Evolutionary conservation across 2,329 filamentous ascomycete genomes (phyloP), one percentile per base, ranked within the genome.

Genomic region (Trichoderma harzianum): DNA sequence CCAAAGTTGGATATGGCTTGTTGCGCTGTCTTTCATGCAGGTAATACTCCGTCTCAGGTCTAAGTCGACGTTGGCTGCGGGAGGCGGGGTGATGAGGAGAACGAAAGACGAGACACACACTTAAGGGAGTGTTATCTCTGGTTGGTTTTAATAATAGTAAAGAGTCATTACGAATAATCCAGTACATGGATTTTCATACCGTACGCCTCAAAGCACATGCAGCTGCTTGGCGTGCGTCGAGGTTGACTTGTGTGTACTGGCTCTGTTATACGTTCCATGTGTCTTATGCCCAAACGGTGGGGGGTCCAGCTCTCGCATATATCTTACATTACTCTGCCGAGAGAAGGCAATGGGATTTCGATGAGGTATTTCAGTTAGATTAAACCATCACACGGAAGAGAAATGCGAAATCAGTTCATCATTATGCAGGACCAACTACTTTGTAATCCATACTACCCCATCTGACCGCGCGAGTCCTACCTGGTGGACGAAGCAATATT

Each of bases 331-430:
- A 34, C 34, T 57, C n/a, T 58, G 30, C 57, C 57, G 57, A 69
- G 53, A 36, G 32, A 68, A 60, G 34, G 30, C 36, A 21, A 57
- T 47, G 14, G 53, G 8, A 26, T 30, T 47, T 34, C 36, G 47
- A 61, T 53, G 67, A 32, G 57, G 61, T 28, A 62, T 69, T 62
- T 62, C 67, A 62, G 57, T 69, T 69, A 53, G 67, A 69, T 69
- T 69, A 69, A 28, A 10, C 57, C 67, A 62, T 62, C 55, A 51
- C 24, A 28, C 21, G 63, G 39, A 53, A 55, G 47, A 53, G n/a
- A 55, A 66, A 55, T 66, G 51, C 39, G 67, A 69, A 36, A 62
- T 69, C 67, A 32, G 39, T 53, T 26, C 47, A 62, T 61, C 28
- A 28, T 62, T 53, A 69, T 62, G 67, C 67, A 26, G 43, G 21